Evolutionary conservation across 176 grass and related monocot species (phyloP).

Genomic region (Aegilops bicornis): DNA sequence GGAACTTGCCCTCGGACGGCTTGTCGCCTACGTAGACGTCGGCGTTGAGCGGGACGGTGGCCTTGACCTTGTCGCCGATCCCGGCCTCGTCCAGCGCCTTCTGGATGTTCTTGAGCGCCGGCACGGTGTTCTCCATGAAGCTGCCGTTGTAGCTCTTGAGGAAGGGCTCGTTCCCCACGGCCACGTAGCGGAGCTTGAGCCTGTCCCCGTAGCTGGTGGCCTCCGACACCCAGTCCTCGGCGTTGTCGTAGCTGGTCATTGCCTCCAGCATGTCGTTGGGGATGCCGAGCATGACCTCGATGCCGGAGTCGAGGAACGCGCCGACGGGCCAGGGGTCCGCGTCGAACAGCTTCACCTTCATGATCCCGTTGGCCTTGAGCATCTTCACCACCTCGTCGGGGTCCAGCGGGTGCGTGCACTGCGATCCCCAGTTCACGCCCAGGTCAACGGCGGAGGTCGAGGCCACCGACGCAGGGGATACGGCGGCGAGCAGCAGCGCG

Average conservation of each 20-base stretch:
- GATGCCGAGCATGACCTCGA: constrained; percentile 86
- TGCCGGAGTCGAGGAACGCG: constrained; percentile 52
- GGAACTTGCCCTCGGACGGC: constrained; percentile 57
- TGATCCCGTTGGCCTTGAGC: constrained; percentile 69
- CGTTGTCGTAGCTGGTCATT: constrained; percentile 61
- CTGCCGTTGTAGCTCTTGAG: constrained; percentile 73
- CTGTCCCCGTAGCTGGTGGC: constrained; percentile 53
- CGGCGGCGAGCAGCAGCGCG: constrained; percentile 26
- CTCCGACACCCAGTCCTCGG: constrained; percentile 68
- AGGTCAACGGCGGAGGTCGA: constrained; percentile 23
- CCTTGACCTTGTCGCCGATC: constrained; percentile 50
- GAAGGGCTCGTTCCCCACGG: constrained; percentile 84
- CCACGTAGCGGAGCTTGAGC: constrained; percentile 76
- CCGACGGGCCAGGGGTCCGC: constrained; percentile 62
- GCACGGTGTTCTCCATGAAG: constrained; percentile 57
- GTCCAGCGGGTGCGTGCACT: constrained; percentile 55
- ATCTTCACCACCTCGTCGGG: constrained; percentile 53
- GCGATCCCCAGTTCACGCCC: constrained; percentile 85
- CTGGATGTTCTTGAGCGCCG: constrained; percentile 82
- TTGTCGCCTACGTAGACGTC: constrained; percentile 66
- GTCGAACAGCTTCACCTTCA: constrained; percentile 77
- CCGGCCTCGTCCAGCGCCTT: constrained; percentile 74
- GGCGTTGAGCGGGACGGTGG: constrained; percentile 63
- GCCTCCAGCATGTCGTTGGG: constrained; percentile 64
- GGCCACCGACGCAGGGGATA: background rate